Evolutionary conservation across 768 basidiomycete species (phyloP), one percentile per base, ranked within the genome.

Genomic region (Rhodosporidiobolus sp.): DNA sequence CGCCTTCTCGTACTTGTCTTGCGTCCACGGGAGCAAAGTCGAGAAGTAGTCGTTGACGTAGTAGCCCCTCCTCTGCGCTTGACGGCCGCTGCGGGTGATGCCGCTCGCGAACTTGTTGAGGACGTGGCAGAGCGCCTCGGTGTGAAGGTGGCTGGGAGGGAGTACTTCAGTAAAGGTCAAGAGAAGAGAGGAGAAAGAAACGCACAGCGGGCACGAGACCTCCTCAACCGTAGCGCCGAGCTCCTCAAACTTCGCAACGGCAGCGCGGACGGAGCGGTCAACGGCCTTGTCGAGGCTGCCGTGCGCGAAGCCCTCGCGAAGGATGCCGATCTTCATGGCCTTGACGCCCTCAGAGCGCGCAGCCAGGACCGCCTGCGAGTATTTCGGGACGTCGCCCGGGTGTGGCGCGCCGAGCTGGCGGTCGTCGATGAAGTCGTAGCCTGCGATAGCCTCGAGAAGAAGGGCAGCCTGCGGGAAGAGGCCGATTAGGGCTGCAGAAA

Each of bases 371-470:
- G 78, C 67, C 7, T 76, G 69, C 26, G 77, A 63, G 62, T 83
- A 82, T n/a, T 80, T 73, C 9, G 83, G 81, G 28, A 83, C 72
- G 22, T 82, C 74, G 11, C 75, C 75, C 16, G 82, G 81, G 57
- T 79, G 78, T 12, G 83, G 82, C 28, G 80, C 78, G 22, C 82
- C 81, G 22, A 79, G 77, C 70, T 82, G 81, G 26, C 85, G 81
- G 62, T 84, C 83, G 75, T 85, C 85, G 34, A 84, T 77, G 7
- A 81, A 82, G 71, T 85, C 85, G 28, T 81, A 81, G 22, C 84
- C 85, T 1, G 85, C 84, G 56, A 84, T 83, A 34, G 80, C 84
- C 61, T 81, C 79, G 8, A 85, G 79, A 11, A 85, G 75, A 9
- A 82, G 75, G 4, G 84, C 84, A 54, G 83, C 24, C 53, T 54